Conservation (phyloP, 2,329 filamentous ascomycete species). For the Cladosporium oxysporum region DNA sequence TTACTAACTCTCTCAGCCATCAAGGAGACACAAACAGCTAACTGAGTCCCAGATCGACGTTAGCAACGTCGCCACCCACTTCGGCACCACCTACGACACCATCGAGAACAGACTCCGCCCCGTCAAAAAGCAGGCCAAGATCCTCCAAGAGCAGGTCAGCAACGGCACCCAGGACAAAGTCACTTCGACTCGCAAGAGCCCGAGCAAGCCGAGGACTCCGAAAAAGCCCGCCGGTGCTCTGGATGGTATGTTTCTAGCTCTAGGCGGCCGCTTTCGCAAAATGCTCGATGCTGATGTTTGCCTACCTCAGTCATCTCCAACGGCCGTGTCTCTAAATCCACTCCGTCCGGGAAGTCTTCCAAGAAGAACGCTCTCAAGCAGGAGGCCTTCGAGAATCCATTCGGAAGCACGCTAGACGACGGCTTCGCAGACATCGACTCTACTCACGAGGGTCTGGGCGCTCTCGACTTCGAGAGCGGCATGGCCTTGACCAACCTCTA, state of each 20-base stretch:
- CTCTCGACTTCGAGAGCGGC: not conserved
- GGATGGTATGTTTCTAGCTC: not conserved
- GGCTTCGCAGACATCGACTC: not conserved
- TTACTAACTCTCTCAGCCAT: not conserved
- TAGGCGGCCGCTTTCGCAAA: too few relatives aligned
- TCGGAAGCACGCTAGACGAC: slow-evolving; percentile 8
- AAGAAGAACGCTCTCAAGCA: slow-evolving; percentile 32
- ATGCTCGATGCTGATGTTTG: not conserved
- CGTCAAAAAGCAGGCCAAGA: slow-evolving; percentile 44
- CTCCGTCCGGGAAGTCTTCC: slow-evolving; percentile 22
- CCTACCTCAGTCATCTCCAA: slow-evolving; percentile 18
- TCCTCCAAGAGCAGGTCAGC: slow-evolving; percentile 36
- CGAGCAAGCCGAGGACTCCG: slow-evolving; percentile 24
- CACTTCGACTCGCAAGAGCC: slow-evolving; percentile 22
- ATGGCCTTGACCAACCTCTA: slow-evolving; percentile 12
- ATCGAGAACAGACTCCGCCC: slow-evolving; percentile 51
- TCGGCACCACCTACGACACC: slow-evolving; percentile 51
- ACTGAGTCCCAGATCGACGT: slow-evolving; percentile 45
- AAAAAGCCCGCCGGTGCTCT: slow-evolving; percentile 12
- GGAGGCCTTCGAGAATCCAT: slow-evolving; percentile 25
- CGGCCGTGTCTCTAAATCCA: slow-evolving; percentile 30
- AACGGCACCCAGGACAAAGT: slow-evolving; percentile 23
- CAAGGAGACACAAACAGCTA: not conserved
- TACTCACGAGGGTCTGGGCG: not conserved
- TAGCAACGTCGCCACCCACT: slow-evolving; percentile 46